These are phyloP conservation scores for Penicillium flavigenum DNA, from an alignment of 495 filamentous ascomycete species.

Conservation along the genomic window DNA sequence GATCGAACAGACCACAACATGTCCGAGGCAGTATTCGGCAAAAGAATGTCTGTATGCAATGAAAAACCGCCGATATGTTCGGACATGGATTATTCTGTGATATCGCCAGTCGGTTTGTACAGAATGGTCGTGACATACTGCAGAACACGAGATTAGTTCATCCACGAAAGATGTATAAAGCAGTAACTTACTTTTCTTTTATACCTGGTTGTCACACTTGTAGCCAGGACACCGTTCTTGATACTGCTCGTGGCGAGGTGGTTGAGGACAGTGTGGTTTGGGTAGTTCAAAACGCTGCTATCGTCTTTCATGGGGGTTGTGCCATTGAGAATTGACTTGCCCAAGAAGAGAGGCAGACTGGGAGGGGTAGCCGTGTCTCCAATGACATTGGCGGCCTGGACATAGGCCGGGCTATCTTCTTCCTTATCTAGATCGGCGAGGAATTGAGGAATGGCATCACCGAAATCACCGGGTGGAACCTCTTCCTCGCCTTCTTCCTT, in stretches of 20 bases:
- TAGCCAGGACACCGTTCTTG: conserved; percentile 92
- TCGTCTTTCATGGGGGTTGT: conserved; percentile 93
- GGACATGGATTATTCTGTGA: conserved; percentile 31
- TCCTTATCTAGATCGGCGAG: conserved; percentile 80
- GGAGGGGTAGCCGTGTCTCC: conserved; percentile 79
- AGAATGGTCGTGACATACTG: conserved; percentile 97
- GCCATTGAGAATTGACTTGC: conserved; percentile 91
- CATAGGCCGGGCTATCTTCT: conserved; percentile 70
- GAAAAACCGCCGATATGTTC: not conserved
- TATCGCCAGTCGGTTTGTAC: conserved; percentile 79
- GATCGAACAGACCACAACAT: not conserved
- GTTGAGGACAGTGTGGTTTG: conserved; percentile 95
- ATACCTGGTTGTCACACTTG: conserved; percentile 94
- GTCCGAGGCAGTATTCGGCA: conserved; percentile 5
- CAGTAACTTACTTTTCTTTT: conserved; percentile 75
- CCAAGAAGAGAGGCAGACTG: conserved; percentile 83
- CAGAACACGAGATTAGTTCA: conserved; percentile 17
- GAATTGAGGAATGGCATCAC: conserved; percentile 72
- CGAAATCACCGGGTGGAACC: conserved; percentile 49
- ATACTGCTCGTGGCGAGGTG: conserved; percentile 98
- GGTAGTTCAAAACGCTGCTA: conserved; percentile 91
- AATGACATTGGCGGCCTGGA: conserved; percentile 66
- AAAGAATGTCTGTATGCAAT: conserved; percentile 15
- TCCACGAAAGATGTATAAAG: not conserved
- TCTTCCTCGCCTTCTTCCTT: conserved; percentile 50